Conservation (phyloP, 768 basidiomycete genomes). For the Daedalea quercina region DNA sequence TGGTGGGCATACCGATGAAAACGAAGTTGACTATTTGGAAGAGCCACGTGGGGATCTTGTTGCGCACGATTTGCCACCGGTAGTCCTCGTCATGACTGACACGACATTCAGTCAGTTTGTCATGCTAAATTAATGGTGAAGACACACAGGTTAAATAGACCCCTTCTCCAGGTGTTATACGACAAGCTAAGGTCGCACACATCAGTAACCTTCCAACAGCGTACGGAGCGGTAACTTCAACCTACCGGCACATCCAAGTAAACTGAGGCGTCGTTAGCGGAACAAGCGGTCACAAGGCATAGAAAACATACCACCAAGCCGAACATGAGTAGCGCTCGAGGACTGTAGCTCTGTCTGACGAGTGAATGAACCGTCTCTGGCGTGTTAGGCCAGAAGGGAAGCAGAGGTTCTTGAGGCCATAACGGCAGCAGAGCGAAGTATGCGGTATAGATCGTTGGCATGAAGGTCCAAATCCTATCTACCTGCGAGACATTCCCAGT, state of each 20-base stretch:
- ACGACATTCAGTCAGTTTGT: neutral
- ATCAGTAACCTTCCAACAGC: neutral
- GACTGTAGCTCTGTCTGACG: slow-evolving; percentile 45
- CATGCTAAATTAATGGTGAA: no score
- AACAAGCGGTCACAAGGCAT: neutral
- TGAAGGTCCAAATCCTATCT: slow-evolving; percentile 69
- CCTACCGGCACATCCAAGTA: slow-evolving; percentile 18
- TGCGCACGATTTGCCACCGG: slow-evolving; percentile 77
- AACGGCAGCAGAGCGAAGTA: slow-evolving; percentile 78
- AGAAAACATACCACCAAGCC: slow-evolving; percentile 46
- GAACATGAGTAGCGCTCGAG: slow-evolving; percentile 74
- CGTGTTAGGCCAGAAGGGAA: slow-evolving; percentile 50
- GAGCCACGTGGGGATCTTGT: slow-evolving; percentile 42
- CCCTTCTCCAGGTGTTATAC: slow-evolving; percentile 82
- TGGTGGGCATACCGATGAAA: slow-evolving; percentile 55
- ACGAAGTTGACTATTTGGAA: slow-evolving; percentile 62
- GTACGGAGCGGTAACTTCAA: neutral
- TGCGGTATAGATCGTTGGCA: slow-evolving; percentile 76
- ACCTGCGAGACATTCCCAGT: slow-evolving; percentile 84
- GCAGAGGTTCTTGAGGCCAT: slow-evolving; percentile 31
- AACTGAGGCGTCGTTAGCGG: neutral
- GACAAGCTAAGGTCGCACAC: slow-evolving; percentile 39
- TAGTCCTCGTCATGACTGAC: slow-evolving; percentile 82
- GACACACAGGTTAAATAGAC: slow-evolving; percentile 65
- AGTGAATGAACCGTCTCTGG: slow-evolving; percentile 35